These are phyloP conservation scores for Zygosaccharomyces sapae DNA, from an alignment of 1,139 yeast species.

Conservation along the genomic window DNA sequence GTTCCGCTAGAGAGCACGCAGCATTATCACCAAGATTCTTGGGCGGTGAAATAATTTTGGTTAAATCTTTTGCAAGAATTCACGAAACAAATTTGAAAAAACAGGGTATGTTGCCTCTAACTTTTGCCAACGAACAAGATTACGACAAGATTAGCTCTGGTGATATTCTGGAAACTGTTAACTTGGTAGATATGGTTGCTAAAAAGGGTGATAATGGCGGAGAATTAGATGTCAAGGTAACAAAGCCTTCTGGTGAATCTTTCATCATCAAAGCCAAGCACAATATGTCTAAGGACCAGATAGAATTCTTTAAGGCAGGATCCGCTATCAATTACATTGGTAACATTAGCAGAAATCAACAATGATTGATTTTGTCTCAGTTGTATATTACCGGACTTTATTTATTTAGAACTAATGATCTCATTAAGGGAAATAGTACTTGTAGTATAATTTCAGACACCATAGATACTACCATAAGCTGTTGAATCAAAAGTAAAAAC, in stretches of 20 bases:
- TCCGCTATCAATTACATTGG: constrained; percentile 94
- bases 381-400: constrained; percentile 1
- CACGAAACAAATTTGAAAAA: constrained; percentile 88
- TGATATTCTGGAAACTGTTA: constrained; percentile 73
- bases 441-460: not conserved
- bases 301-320: constrained; percentile 94
- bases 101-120: constrained; percentile 94
- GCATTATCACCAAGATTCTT: constrained; percentile 92
- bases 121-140: constrained; percentile 84
- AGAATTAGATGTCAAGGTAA: constrained; percentile 61
- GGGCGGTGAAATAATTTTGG: constrained; percentile 84
- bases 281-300: constrained; percentile 94
- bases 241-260: constrained; percentile 67
- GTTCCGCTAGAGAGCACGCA: constrained; percentile 98
- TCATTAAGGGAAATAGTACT: not conserved
- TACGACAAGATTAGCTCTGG: constrained; percentile 76
- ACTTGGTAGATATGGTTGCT: constrained; percentile 70
- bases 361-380: constrained; percentile 2
- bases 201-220: constrained; percentile 90
- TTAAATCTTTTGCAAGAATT: constrained; percentile 95
- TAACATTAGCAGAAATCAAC: constrained; percentile 41
- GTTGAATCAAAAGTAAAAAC: constrained; percentile 5
- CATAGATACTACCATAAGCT: not conserved
- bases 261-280: constrained; percentile 77
- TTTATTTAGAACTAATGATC: not conserved